Base-by-base conservation (phyloP, 106 monocot species). In the Phalaenopsis aphrodite region DNA sequence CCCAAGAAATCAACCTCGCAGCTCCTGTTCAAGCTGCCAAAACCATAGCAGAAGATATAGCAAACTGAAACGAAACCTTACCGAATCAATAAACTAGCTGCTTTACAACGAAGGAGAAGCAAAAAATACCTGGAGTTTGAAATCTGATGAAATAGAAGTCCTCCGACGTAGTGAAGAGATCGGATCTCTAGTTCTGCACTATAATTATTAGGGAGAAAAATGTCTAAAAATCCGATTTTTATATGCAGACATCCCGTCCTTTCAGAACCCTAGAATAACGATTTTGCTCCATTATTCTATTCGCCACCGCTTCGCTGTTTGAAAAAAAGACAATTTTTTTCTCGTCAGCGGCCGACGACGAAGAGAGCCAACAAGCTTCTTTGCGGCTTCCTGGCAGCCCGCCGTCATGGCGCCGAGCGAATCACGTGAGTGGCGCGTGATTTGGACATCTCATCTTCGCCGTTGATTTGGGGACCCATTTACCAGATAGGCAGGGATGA, bases 191-290 rank as follows among this genome's bases (percentile, higher is more conserved):
- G 30, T 36, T 49, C 76, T 76, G 24, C 49, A n/a, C 49, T 8
- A 48, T 41, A 7, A 30, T 42, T 21, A 74, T 74, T 74, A 42
- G 42, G 5, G 10, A 76, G 69, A 69, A 69, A 68, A 38, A 69
- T 39, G 38, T 4, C 19, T 3, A 24, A 47, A 14, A 74, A 16
- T 42, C 41, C 18, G 12, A 42, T 43, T 74, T 43, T 74, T 76
- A 38, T 49, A 76, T 23, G 11, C 76, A 48, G 76, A 76, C 76
- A 76, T 76, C 41, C 48, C 48, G 75, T 75, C 75, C n/a, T 75
- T 21, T 75, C 68, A 36, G 52, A 76, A 76, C 76, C 76, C 76
- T 76, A 76, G 15, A 76, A 76, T 76, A 43, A 76, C 49, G 48
- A 76, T 48, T 76, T 76, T 37, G 14, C 69, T 69, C 39, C 36